phyloP scores from a whole-genome alignment of 345 rosid species.

The Pistacia integerrima region DNA sequence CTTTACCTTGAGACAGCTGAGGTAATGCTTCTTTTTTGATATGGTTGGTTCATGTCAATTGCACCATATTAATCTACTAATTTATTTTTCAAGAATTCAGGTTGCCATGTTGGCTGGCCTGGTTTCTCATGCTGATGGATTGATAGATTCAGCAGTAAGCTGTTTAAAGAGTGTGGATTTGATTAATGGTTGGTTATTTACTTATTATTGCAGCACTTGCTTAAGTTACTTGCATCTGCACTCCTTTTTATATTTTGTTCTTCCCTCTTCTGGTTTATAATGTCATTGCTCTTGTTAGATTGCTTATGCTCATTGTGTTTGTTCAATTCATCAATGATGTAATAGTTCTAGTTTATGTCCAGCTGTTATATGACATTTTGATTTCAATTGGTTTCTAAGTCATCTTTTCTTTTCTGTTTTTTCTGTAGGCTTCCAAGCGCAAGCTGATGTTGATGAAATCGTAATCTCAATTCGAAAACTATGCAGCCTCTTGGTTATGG shows the following conservation, averaged over 20 bases:
- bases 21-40: slow-evolving; percentile 48
- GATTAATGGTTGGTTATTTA: slow-evolving; percentile 57
- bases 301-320: slow-evolving; percentile 1
- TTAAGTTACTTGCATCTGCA: neutral
- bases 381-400: slow-evolving; percentile 7
- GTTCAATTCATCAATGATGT: neutral
- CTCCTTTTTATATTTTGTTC: too few species aligned
- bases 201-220: slow-evolving; percentile 12
- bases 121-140: slow-evolving; percentile 75
- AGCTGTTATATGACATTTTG: neutral
- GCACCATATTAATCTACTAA: slow-evolving; percentile 24
- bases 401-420: slow-evolving; percentile 8
- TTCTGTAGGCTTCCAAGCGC: slow-evolving; percentile 45
- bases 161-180: slow-evolving; percentile 51
- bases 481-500: slow-evolving; percentile 76
- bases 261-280: neutral
- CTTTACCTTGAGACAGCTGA: slow-evolving; percentile 90
- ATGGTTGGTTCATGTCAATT: slow-evolving; percentile 4
- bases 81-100: slow-evolving; percentile 39
- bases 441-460: slow-evolving; percentile 52
- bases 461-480: slow-evolving; percentile 61
- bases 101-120: slow-evolving; percentile 79
- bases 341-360: neutral
- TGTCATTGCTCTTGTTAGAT: slow-evolving; percentile 3
- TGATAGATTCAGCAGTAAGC: slow-evolving; percentile 61